A percentile compares a stretch with the other conserved stretches of the same genome.
phyloP scores from a whole-genome alignment of 208 protist species.

The Tritrichomonas musculus region DNA sequence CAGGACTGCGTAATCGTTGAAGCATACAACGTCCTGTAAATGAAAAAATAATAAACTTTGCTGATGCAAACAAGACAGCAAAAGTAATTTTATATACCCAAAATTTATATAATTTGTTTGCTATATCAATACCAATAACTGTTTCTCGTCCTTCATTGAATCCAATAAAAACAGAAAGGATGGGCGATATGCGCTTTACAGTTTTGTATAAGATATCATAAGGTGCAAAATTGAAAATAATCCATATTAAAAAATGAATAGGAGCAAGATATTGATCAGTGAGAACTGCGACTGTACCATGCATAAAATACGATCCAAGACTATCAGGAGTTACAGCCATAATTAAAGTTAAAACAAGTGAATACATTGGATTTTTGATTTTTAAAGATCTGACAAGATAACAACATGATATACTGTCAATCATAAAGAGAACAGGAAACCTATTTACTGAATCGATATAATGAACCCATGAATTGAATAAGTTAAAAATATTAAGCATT shows the following conservation, averaged over 20 bases:
- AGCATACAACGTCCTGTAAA: neutral
- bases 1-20: neutral
- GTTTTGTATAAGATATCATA: neutral
- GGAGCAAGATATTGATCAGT: neutral
- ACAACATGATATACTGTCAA: neutral
- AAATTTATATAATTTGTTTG: neutral
- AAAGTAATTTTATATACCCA: neutral
- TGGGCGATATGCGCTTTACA: neutral
- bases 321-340: neutral
- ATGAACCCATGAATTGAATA: neutral
- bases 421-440: neutral
- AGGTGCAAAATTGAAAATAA: neutral
- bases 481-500: too few relatives aligned
- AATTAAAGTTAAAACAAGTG: neutral
- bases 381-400: neutral
- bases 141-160: neutral
- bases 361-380: neutral
- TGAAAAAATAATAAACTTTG: neutral
- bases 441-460: neutral
- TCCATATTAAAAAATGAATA: neutral
- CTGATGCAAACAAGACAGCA: neutral
- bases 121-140: neutral
- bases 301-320: neutral
- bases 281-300: neutral
- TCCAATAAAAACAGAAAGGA: neutral